Base-by-base conservation (phyloP, 2,329 filamentous ascomycete genomes). In the Paradendryphiella salina region DNA sequence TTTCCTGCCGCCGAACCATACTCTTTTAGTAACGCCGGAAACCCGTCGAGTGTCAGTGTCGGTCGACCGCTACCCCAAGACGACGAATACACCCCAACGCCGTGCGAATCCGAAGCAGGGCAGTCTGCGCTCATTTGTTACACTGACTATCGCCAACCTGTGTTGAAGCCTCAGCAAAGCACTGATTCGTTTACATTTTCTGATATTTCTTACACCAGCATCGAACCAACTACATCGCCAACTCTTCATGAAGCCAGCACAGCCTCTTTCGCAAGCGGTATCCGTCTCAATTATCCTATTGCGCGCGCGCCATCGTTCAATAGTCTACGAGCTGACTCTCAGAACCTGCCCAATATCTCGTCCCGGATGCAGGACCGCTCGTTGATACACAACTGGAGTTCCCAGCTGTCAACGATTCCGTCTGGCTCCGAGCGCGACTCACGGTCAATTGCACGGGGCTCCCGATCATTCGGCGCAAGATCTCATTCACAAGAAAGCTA, bases 341-440 rank as follows among this genome's bases (percentile, higher is more conserved):
- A 69, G 42, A 60, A 67, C 29, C 48, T 68, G 44, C 66, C 68
- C 17, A 67, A 59, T 41, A 67, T 71, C 37, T 59, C 69, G 40
- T 67, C 70, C 60, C 73, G 72, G 66, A 75, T 75, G 73, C 68
- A 67, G 58, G 65, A 69, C 52, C 69, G 63, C 44, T 57, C 64
- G 13, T 61, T 70, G 46, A 66, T 68, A 52, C 71, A 73, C 53
- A 68, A 71, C 38, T 74, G 71, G 71, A 74, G 71, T 59, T 72
- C 72, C 15, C 69, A 72, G 60, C 65, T 74, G 37, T 74, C 72
- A 43, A 74, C 71, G 14, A 73, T 72, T 34, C 57, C 60, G 20
- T 73, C 71, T 11, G 66, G 67, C 31, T 73, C 71, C 26, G 71
- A 73, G 49, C 70, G 68, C 50, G 66, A 62, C 37, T 73, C 70